A percentile compares a stretch with the other conserved stretches of the same genome.
Conservation (phyloP, 371 early-diverging fungal genomes). For the Entomophthora muscae region DNA sequence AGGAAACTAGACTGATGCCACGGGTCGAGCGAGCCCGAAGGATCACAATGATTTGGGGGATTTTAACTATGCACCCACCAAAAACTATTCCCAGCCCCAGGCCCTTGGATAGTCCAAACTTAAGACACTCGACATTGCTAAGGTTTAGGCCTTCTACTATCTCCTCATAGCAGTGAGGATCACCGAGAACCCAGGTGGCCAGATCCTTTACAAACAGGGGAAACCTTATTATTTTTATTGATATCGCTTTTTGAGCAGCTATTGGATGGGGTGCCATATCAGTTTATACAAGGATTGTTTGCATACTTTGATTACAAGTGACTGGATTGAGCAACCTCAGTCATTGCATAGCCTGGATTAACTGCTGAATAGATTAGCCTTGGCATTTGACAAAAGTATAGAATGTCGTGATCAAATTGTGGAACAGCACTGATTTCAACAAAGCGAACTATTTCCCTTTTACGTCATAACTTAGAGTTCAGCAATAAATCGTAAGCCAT, state of each 20-base stretch:
- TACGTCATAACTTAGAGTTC: no score
- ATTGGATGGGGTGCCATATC: background rate
- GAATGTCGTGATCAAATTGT: no score
- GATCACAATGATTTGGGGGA: slow-evolving; percentile 90
- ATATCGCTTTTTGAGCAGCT: background rate
- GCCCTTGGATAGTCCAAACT: slow-evolving; percentile 70
- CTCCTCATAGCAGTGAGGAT: slow-evolving; percentile 30
- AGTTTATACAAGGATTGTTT: no score
- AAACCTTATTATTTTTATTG: background rate
- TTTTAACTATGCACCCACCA: slow-evolving; percentile 78
- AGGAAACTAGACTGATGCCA: slow-evolving; percentile 64
- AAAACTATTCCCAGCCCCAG: slow-evolving; percentile 82
- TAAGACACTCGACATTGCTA: slow-evolving; percentile 49
- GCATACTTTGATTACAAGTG: no score
- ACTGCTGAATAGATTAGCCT: no score
- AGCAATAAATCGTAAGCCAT: no score
- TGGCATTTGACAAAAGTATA: no score
- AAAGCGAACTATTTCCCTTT: no score
- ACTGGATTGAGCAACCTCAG: no score
- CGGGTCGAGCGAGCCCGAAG: slow-evolving; percentile 39
- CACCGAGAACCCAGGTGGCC: background rate
- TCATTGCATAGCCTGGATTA: no score
- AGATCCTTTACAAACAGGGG: background rate
- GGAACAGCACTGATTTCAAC: no score
- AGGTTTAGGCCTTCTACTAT: slow-evolving; percentile 45